Conservation (phyloP, 345 rosid genomes). For the Eucalyptus polybractea region DNA sequence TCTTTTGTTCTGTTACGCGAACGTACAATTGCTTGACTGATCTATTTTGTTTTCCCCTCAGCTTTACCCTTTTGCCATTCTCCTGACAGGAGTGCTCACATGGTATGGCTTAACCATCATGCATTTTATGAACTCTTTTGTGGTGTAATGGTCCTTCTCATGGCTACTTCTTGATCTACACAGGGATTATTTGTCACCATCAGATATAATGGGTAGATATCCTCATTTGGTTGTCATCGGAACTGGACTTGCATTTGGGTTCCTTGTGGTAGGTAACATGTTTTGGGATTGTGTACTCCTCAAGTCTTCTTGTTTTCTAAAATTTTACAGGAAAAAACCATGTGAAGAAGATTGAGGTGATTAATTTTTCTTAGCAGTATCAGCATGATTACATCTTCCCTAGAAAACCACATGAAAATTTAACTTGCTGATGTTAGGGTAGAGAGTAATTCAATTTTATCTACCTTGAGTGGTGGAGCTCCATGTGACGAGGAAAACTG, state of each 20-base stretch:
- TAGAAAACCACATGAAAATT: background rate
- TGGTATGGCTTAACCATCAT: slow-evolving; percentile 37
- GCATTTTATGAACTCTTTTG: background rate
- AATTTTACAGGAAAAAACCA: background rate
- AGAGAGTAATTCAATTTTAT: background rate
- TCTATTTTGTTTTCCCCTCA: slow-evolving; percentile 5
- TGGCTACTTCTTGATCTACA: background rate
- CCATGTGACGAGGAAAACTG: background rate
- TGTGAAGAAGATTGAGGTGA: background rate
- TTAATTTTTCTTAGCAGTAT: background rate
- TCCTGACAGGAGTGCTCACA: slow-evolving; percentile 66
- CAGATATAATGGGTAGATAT: slow-evolving; percentile 62
- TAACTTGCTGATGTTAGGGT: background rate
- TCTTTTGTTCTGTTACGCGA: background rate
- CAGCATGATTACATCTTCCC: background rate
- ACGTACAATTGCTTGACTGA: background rate
- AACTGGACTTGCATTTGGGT: slow-evolving; percentile 99
- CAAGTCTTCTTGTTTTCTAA: background rate
- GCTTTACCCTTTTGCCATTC: slow-evolving; percentile 73
- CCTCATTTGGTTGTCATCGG: slow-evolving; percentile 84
- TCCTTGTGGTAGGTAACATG: slow-evolving; percentile 65
- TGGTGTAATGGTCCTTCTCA: background rate
- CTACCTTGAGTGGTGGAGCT: background rate
- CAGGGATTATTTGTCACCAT: slow-evolving; percentile 79
- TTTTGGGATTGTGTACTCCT: background rate